Percentiles rank a stretch among this genome's conserved stretches.
phyloP scores from a whole-genome alignment of 129 eudicot species.

The Artemisia tridentata region DNA sequence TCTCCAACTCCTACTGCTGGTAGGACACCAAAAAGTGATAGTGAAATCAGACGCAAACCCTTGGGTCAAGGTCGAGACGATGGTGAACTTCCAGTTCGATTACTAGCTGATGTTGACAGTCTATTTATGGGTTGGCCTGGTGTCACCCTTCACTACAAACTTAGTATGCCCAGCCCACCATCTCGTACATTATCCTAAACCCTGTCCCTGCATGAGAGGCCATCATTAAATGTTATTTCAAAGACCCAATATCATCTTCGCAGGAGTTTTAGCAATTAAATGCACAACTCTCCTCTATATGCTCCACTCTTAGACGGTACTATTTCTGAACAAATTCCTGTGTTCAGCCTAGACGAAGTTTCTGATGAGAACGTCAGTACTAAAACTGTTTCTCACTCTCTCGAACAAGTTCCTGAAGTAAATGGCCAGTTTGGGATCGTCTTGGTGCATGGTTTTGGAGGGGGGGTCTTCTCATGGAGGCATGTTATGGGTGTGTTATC shows the following conservation, averaged over 20 bases:
- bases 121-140: slow-evolving; percentile 67
- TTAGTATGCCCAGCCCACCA: slow-evolving; percentile 71
- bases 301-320: slow-evolving; percentile 66
- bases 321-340: slow-evolving; percentile 71
- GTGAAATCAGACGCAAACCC: slow-evolving; percentile 60
- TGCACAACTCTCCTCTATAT: slow-evolving; percentile 55
- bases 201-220: slow-evolving; percentile 39
- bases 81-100: slow-evolving; percentile 73
- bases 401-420: slow-evolving; percentile 48
- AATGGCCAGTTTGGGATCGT: slow-evolving; percentile 73
- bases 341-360: slow-evolving; percentile 56
- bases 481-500: slow-evolving; percentile 80
- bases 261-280: slow-evolving; percentile 74
- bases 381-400: slow-evolving; percentile 30
- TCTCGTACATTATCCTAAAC: slow-evolving; percentile 76
- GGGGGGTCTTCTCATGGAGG: slow-evolving; percentile 99
- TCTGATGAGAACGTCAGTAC: slow-evolving; percentile 38
- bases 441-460: slow-evolving; percentile 97
- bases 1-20: slow-evolving; percentile 83
- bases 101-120: slow-evolving; percentile 86
- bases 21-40: slow-evolving; percentile 59
- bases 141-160: slow-evolving; percentile 83
- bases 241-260: slow-evolving; percentile 55
- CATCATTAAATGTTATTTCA: slow-evolving; percentile 41
- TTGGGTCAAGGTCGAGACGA: slow-evolving; percentile 48